Evolutionary conservation across 345 rosid genomes (phyloP).

Genomic region (Barbarea vulgaris): DNA sequence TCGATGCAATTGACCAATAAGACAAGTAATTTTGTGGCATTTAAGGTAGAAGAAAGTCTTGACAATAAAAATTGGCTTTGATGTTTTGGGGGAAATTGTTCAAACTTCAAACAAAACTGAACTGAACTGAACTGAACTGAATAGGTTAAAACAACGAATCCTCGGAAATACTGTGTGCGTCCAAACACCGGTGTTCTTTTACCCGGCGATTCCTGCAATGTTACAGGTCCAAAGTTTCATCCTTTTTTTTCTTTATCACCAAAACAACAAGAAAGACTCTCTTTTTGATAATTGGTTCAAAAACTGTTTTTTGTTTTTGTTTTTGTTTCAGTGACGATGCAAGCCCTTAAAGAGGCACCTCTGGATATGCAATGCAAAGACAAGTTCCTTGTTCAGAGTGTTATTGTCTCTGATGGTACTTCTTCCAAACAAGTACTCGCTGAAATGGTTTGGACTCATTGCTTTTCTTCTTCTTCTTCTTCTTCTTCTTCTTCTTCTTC

Average conservation of each 20-base stretch:
- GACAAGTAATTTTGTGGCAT: slow-evolving; percentile 63
- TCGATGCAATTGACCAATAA: slow-evolving; percentile 79
- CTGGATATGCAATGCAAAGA: slow-evolving; percentile 86
- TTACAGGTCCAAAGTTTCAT: slow-evolving; percentile 42
- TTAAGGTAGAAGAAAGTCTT: slow-evolving; percentile 48
- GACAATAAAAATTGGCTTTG: no score
- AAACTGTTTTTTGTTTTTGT: no score
- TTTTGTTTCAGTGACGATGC: slow-evolving; percentile 80
- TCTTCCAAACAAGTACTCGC: slow-evolving; percentile 57
- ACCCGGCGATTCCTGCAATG: slow-evolving; percentile 64
- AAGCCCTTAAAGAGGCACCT: slow-evolving; percentile 84
- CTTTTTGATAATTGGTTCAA: not conserved
- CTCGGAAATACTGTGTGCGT: slow-evolving; percentile 81
- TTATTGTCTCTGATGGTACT: slow-evolving; percentile 61
- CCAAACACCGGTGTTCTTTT: slow-evolving; percentile 76
- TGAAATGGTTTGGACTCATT: slow-evolving; percentile 53
- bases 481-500: not conserved
- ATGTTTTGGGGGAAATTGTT: not conserved
- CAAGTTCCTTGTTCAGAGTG: slow-evolving; percentile 86
- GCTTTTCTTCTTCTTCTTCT: not conserved
- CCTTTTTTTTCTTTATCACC: not conserved
- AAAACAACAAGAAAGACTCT: no score
- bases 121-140: not conserved
- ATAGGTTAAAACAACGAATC: slow-evolving; percentile 89
- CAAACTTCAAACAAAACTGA: not conserved